These are phyloP conservation scores for Penicillium digitatum DNA, from an alignment of 2,329 filamentous ascomycete species.

Conservation along the genomic window DNA sequence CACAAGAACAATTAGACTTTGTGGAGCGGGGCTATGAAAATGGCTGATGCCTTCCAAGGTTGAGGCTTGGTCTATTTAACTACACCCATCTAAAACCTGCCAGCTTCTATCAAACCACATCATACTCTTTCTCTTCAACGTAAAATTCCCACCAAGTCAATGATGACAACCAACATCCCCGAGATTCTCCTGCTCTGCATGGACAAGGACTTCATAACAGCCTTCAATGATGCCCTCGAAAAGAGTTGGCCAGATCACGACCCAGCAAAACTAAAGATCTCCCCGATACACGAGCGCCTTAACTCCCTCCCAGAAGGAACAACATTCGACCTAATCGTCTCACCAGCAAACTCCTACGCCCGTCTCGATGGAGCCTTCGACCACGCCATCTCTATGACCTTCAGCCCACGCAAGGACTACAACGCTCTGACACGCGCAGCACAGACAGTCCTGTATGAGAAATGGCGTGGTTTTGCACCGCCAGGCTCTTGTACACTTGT, in stretches of 20 bases:
- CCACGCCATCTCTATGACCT: constrained; percentile 50
- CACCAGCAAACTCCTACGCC: constrained; percentile 54
- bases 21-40: background rate
- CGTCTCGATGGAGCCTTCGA: constrained; percentile 55
- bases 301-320: constrained; percentile 34
- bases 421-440: constrained; percentile 46
- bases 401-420: constrained; percentile 45
- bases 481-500: constrained; percentile 51
- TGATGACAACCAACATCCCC: constrained; percentile 35
- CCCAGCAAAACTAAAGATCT: constrained; percentile 35
- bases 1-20: background rate
- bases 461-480: constrained; percentile 50
- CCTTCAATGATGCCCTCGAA: constrained; percentile 40
- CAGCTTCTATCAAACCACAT: background rate
- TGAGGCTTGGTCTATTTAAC: background rate
- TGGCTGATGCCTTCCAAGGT: background rate
- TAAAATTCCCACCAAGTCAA: background rate
- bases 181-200: constrained; percentile 45
- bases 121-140: background rate
- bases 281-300: constrained; percentile 37
- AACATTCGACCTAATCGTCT: constrained; percentile 50
- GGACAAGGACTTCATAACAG: constrained; percentile 36
- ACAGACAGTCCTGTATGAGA: constrained; percentile 46
- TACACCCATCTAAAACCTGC: background rate
- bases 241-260: constrained; percentile 31